Evolutionary conservation across 805 yeast species (phyloP), one percentile per base, ranked within the genome.

Genomic region (Teunomyces tritomae): DNA sequence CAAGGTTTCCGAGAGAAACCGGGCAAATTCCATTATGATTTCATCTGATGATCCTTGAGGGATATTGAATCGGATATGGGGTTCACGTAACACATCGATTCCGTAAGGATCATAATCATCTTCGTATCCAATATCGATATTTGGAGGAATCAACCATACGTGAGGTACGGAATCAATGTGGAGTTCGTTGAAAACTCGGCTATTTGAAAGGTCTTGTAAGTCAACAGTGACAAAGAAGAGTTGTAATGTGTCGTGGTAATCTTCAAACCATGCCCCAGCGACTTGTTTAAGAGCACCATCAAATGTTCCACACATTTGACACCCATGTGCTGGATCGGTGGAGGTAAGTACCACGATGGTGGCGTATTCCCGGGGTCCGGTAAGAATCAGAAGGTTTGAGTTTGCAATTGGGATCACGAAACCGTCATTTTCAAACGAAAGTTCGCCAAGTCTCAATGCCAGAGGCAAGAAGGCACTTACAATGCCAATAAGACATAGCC

Each of bases 111-210:
- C 60, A 5, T 57, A 54, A 14, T 54, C 57, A 14, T 54, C 57
- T 4, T 61, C 64, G 42, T 57, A 58, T 28, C 61, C 65, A 20
- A 52, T 36, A 24, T 46, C 34, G 16, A 50, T 52, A 39, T 58
- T 62, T 4, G 82, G 85, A 3, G 90, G 89, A 47, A 79, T 74
- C 2, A 85, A 67, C 82, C 89, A 80, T n/a, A 84, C 54, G 49
- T 80, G 83, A 1, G 95, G 94, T 3, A 84, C 80, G 2, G 79
- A 67, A 2, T 64, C 64, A 47, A 86, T 57, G 2, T 67, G 61
- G 45, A 83, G 55, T 8, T 65, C 62, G 24, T 65, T 59, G 49
- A 79, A 77, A 20, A 77, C 56, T 3, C 61, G 57, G 8, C 65
- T 49, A 54, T 83, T 83, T 2, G 67, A 59, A 2, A 58, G 53